Percentiles rank a stretch among this genome's conserved stretches.
These are phyloP conservation scores for Ramaria rubella DNA, from an alignment of 768 basidiomycete genomes.

Conservation along the genomic window DNA sequence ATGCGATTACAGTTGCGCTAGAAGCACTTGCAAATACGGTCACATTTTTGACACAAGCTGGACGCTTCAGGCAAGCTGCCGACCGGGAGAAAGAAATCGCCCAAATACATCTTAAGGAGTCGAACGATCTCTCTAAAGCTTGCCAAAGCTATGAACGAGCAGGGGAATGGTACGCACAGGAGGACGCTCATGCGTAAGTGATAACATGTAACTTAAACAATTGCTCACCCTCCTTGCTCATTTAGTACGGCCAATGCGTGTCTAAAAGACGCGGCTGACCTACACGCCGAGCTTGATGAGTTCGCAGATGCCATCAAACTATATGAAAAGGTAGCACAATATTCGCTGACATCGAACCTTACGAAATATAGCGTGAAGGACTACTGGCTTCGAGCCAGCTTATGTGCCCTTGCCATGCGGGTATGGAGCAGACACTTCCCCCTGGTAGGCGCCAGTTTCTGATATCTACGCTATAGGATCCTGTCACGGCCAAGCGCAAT, in stretches of 20 bases:
- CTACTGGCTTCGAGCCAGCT: constrained; percentile 82
- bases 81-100: constrained; percentile 98
- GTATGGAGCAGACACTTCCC: constrained; percentile 40
- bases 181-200: constrained; percentile 58
- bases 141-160: constrained; percentile 89
- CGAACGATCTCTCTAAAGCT: constrained; percentile 72
- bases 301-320: constrained; percentile 78
- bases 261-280: constrained; percentile 94
- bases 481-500: constrained; percentile 76
- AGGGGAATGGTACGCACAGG: constrained; percentile 96
- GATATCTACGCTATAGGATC: constrained; percentile 48
- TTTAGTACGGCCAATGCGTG: constrained; percentile 91
- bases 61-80: constrained; percentile 94
- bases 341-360: constrained; percentile 69
- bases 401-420: constrained; percentile 84
- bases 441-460: neutral
- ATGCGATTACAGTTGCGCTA: constrained; percentile 65
- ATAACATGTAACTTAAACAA: neutral
- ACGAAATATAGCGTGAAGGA: constrained; percentile 99
- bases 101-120: constrained; percentile 83
- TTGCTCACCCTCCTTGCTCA: neutral
- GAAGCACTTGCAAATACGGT: constrained; percentile 83
- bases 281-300: constrained; percentile 84
- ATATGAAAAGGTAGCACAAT: constrained; percentile 86
- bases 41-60: constrained; percentile 69